phyloP scores from a whole-genome alignment of 805 yeast genomes.

The Ogataea paraovalis region DNA sequence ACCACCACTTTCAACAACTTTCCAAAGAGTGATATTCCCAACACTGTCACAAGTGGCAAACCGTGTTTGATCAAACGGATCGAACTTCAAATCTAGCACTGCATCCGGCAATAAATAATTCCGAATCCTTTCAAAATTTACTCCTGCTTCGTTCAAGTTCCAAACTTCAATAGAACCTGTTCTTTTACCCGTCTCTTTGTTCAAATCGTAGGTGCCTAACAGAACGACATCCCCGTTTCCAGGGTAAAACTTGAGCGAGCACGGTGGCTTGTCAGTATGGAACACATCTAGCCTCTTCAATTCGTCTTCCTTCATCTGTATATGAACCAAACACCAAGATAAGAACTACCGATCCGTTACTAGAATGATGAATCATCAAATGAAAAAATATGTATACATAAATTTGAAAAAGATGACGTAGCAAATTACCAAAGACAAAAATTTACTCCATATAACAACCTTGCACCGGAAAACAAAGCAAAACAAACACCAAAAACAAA shows the following conservation, averaged over 20 bases:
- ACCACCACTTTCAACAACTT: conserved; percentile 18
- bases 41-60: conserved; percentile 74
- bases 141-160: conserved; percentile 18
- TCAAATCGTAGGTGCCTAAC: conserved; percentile 79
- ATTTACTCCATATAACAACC: no score
- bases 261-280: conserved; percentile 70
- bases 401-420: no score
- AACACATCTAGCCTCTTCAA: conserved; percentile 26
- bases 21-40: conserved; percentile 72
- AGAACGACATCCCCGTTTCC: conserved; percentile 43
- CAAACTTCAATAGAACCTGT: conserved; percentile 57
- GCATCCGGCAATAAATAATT: conserved; percentile 49
- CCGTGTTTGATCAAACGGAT: conserved; percentile 45
- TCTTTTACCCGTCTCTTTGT: conserved; percentile 44
- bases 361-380: no score
- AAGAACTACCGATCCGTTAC: no score
- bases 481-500: no score
- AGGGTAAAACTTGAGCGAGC: conserved; percentile 65
- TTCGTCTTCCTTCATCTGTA: background rate
- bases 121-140: no score
- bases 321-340: no score
- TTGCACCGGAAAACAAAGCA: no score
- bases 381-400: no score
- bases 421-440: no score
- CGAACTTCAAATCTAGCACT: conserved; percentile 70